Base-by-base conservation (phyloP, 441 rosid species). In the Theobroma grandiflorum region DNA sequence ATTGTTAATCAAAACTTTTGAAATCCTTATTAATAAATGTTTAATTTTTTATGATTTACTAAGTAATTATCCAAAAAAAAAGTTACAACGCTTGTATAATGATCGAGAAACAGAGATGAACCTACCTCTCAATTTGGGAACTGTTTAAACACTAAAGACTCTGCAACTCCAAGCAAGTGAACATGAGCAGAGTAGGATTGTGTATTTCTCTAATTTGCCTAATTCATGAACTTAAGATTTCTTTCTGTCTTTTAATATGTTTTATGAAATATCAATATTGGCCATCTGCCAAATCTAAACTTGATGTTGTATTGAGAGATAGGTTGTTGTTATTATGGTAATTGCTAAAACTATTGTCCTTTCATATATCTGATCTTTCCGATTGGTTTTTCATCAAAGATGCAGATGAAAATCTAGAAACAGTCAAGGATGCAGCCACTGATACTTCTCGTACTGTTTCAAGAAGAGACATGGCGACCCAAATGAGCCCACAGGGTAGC, bases 401-500 rank as follows among this genome's bases (percentile, higher is more conserved):
- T 38, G 64, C 88, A 90, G 98, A 89, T 83, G 88, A 79, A 76
- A 91, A 89, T 37, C 79, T 79, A 77, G 87, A 84, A 35, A 89
- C 83, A 35, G 81, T 79, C 45, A 90, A 88, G 86, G 92, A 95
- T 91, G 88, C 89, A 38, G 92, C 88, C 55, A 82, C 88, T n/a
- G 89, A 90, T 83, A 79, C 94, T 74, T 87, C 89, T 53, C 85
- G 83, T 67, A 89, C 88, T 82, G 88, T 87, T 78, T 93, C 99
- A 82, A 92, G 94, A 87, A 93, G 98, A 87, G 99, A 94, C 83
- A 93, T 93, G 94, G 98, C 97, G 22, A 96, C 97, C 26, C 98
- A 94, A 77, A 96, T 96, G 99, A 94, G 99, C 66, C 99, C 95
- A 38, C 93, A 89, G 71, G 90, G 91, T 71, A 91, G 98, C 85